Conservation (phyloP, 495 filamentous ascomycete species). For the Penicillium daleae region DNA sequence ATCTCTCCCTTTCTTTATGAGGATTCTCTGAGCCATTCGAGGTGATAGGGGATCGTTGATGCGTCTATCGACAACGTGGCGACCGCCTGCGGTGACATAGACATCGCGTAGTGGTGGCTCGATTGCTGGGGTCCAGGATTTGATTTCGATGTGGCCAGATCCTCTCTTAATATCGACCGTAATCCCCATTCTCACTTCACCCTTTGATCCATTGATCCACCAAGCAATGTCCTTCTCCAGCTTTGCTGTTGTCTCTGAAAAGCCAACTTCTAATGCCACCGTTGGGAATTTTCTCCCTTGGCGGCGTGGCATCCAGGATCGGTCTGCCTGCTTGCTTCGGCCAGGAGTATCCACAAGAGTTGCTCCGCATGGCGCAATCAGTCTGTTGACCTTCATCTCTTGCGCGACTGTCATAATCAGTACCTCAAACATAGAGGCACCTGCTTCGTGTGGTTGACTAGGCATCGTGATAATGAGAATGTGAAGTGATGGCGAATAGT, state of each 20-base stretch:
- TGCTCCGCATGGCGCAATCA: neutral
- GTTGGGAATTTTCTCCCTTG: constrained; percentile 14
- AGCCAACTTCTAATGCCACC: constrained; percentile 10
- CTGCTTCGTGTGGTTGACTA: neutral
- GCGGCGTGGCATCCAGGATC: constrained; percentile 5
- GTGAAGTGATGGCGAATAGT: constrained; percentile 11
- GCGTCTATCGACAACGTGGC: neutral
- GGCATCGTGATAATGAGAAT: constrained; percentile 15
- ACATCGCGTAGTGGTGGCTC: neutral
- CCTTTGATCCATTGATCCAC: constrained; percentile 12
- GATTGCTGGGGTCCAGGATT: constrained; percentile 1
- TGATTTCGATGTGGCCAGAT: neutral
- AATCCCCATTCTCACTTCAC: constrained; percentile 13
- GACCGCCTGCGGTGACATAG: neutral
- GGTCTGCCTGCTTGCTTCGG: constrained; percentile 11
- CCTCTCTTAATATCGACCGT: constrained; percentile 9
- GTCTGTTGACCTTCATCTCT: neutral
- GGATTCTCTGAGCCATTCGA: neutral
- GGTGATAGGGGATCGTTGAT: neutral
- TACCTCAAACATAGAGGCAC: neutral
- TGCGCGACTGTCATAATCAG: neutral
- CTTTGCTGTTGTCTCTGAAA: constrained; percentile 7
- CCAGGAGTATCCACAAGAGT: constrained; percentile 4
- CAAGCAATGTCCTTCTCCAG: constrained; percentile 7
- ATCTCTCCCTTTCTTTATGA: neutral